Base-by-base conservation (phyloP, 139 green algal genomes). In the Eudorina sp. region DNA sequence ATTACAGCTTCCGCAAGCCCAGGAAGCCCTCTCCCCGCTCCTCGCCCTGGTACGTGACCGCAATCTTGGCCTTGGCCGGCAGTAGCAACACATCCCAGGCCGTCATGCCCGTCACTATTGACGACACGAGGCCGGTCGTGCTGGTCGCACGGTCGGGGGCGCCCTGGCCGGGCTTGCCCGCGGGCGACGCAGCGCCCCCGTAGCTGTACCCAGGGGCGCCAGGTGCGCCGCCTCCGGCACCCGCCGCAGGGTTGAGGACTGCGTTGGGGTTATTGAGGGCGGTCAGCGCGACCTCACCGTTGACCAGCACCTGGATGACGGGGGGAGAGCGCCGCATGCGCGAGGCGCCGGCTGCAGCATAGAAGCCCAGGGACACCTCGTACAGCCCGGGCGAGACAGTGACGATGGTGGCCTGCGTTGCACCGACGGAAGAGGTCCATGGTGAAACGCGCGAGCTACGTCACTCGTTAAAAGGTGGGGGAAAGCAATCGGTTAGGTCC, bases 321-420 rank as follows among this genome's bases (percentile, higher is more conserved):
- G 93, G 93, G 58, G 90, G 91, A 25, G 53, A 74, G 27, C 88
- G 81, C 58, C 43, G 43, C 43, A n/a, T 6, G 31, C 64, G 62
- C 23, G 81, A 11, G 0, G 64, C 62, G 45, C 81, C 81, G 5
- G 64, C 6, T 9, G 81, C 81, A 11, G 88, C 53, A 80, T 92
- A 95, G 78, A 95, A 93, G 8, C 93, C 91, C 55, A 93, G 91
- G 60, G 53, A 88, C 25, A 95, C 74, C 86, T 93, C 88, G 90
- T 95, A 95, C 51, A 95, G 78, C 5, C 88, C 88, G 11, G 89
- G 81, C 29, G 81, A 48, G 23, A 90, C 48, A 1, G 85, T 69
- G 31, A 93, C 75, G 53, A 95, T 86, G 14, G 73, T 83, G 21
- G 91, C 70, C 87, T 91, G 69, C 0, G 4, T 21, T n/a, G n/a